These are phyloP conservation scores for Neoarthrinium moseri DNA, from an alignment of 2,329 filamentous ascomycete genomes.

Conservation along the genomic window DNA sequence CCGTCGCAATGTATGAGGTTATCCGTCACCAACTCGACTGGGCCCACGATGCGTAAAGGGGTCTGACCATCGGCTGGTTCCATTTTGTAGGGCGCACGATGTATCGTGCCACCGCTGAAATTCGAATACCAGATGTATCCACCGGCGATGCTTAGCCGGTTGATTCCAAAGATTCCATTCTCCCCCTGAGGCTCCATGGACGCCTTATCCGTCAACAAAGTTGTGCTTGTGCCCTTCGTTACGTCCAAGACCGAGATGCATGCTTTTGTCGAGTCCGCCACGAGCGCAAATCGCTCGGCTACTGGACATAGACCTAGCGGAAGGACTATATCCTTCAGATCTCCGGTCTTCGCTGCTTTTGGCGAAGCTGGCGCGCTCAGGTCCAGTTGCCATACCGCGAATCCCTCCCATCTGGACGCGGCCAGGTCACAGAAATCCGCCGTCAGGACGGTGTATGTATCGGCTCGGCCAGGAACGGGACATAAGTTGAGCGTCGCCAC, in stretches of 20 bases:
- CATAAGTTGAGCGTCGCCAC: slow-evolving; percentile 20
- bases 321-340: slow-evolving; percentile 18
- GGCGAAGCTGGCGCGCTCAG: slow-evolving; percentile 24
- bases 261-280: slow-evolving; percentile 21
- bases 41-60: slow-evolving; percentile 17
- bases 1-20: slow-evolving; percentile 26
- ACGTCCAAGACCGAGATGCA: slow-evolving; percentile 26
- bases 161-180: slow-evolving; percentile 23
- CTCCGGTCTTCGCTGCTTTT: slow-evolving; percentile 17
- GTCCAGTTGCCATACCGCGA: slow-evolving; percentile 23
- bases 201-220: slow-evolving; percentile 20
- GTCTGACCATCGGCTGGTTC: slow-evolving; percentile 10
- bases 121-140: slow-evolving; percentile 26
- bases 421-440: slow-evolving; percentile 22
- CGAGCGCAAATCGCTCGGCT: slow-evolving; percentile 20
- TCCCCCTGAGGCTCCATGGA: slow-evolving; percentile 19
- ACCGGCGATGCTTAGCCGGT: slow-evolving; percentile 21
- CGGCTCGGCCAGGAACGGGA: slow-evolving; percentile 18
- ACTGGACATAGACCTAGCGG: slow-evolving; percentile 19
- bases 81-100: slow-evolving; percentile 23
- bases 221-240: slow-evolving; percentile 16
- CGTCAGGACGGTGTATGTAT: slow-evolving; percentile 24
- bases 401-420: slow-evolving; percentile 22
- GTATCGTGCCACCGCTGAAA: slow-evolving; percentile 22
- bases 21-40: slow-evolving; percentile 20